Evolutionary conservation across 345 rosid genomes (phyloP).

Genomic region (Hypericum perforatum): DNA sequence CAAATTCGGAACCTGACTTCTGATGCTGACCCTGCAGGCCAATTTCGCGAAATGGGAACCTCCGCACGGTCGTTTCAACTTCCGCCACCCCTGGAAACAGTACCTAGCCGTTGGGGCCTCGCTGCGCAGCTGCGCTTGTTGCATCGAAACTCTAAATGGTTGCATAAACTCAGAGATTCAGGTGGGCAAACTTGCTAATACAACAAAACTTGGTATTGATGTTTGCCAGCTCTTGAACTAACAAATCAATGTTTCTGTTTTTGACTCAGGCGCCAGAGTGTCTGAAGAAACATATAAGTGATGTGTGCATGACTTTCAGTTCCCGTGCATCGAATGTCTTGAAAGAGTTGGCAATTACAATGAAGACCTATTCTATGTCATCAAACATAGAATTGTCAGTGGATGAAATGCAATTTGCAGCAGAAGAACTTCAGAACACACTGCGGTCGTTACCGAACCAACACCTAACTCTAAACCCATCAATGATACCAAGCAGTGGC

Average conservation of each 20-base stretch:
- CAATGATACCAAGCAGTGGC: slow-evolving; percentile 5
- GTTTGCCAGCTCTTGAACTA: too few relatives aligned
- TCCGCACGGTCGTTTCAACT: not conserved
- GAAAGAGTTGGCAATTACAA: slow-evolving; percentile 23
- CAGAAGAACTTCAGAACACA: slow-evolving; percentile 26
- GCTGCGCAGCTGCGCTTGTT: not conserved
- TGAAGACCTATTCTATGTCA: slow-evolving; percentile 30
- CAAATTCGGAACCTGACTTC: too few relatives aligned
- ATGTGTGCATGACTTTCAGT: slow-evolving; percentile 25
- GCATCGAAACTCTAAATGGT: not conserved
- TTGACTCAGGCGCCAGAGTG: slow-evolving; percentile 24
- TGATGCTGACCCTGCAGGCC: not conserved
- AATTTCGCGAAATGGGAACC: slow-evolving; percentile 6
- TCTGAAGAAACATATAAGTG: slow-evolving; percentile 28
- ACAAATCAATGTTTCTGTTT: too few relatives aligned
- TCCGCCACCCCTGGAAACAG: slow-evolving; percentile 2
- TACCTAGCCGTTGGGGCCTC: not conserved
- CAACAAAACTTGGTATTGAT: too few relatives aligned
- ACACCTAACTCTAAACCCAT: slow-evolving; percentile 1
- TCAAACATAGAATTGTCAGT: slow-evolving; percentile 15
- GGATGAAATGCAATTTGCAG: slow-evolving; percentile 27
- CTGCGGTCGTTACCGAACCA: slow-evolving; percentile 17
- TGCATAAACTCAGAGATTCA: not conserved
- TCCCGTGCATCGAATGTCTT: slow-evolving; percentile 24
- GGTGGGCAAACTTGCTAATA: too few relatives aligned